Conservation (phyloP, 2,329 filamentous ascomycete genomes). For the Macrophomina phaseolina region DNA sequence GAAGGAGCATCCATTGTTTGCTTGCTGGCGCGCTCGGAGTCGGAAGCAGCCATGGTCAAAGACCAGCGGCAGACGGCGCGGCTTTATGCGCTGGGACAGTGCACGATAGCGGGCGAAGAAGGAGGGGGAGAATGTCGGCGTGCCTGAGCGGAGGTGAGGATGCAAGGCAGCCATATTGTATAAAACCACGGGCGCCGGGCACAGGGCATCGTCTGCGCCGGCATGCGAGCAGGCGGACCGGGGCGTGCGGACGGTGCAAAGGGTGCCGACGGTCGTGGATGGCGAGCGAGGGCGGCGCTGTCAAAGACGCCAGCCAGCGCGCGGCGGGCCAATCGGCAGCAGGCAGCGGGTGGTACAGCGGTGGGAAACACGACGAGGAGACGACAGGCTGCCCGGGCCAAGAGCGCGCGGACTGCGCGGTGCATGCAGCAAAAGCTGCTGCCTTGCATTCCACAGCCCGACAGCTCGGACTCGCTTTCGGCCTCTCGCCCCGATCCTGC, state of each 20-base stretch:
- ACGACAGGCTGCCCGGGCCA: neutral
- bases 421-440: neutral
- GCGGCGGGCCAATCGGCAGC: neutral
- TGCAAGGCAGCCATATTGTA: slow-evolving; percentile 8
- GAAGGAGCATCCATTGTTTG: slow-evolving; percentile 20
- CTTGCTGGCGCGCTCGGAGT: slow-evolving; percentile 3
- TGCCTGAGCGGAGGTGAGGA: slow-evolving; percentile 5
- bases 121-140: neutral
- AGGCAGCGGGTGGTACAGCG: no score
- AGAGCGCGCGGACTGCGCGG: neutral
- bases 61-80: neutral
- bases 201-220: neutral
- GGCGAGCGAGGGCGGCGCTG: neutral
- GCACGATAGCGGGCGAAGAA: neutral
- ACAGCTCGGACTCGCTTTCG: slow-evolving; percentile 6
- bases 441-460: neutral
- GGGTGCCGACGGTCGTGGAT: neutral
- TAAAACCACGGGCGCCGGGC: neutral
- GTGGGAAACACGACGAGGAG: neutral
- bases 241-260: neutral
- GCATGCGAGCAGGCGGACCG: neutral
- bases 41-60: slow-evolving; percentile 3
- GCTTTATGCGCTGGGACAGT: slow-evolving; percentile 1
- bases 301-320: neutral
- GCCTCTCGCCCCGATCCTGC: neutral